These are phyloP conservation scores for Phialocephala subalpina DNA, from an alignment of 2,329 filamentous ascomycete species.

Conservation along the genomic window DNA sequence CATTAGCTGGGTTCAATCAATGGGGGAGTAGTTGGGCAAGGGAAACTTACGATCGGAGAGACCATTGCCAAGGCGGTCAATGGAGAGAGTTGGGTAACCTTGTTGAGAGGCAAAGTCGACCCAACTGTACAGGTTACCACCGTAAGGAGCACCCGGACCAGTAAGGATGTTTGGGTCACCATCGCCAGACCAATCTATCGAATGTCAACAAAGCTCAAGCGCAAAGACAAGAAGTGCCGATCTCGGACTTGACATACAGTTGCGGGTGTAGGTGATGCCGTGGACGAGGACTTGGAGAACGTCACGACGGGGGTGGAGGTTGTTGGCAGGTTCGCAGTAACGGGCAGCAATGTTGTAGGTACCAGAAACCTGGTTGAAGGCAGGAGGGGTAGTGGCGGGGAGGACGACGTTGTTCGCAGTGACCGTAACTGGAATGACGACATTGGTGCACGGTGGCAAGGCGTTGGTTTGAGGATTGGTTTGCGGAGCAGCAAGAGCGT, in stretches of 20 bases:
- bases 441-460: not conserved
- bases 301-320: constrained; percentile 7
- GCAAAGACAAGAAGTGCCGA: not conserved
- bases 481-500: not conserved
- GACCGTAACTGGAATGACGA: not conserved
- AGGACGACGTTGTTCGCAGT: not conserved
- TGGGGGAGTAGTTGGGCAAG: constrained; percentile 32
- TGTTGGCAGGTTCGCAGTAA: constrained; percentile 33
- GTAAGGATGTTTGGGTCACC: constrained; percentile 5
- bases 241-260: constrained; percentile 27
- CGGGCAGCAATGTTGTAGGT: constrained; percentile 31
- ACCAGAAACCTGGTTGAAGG: not conserved
- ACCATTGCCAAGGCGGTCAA: constrained; percentile 41
- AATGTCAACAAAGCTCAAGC: not conserved
- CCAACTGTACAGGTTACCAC: constrained; percentile 34
- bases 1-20: not conserved
- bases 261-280: constrained; percentile 34
- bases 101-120: constrained; percentile 32
- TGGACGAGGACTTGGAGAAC: constrained; percentile 40
- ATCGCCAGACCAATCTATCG: constrained; percentile 32
- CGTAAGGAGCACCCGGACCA: constrained; percentile 16
- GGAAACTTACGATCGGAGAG: constrained; percentile 28
- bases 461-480: too few relatives aligned
- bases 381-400: not conserved
- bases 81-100: constrained; percentile 40